These are phyloP conservation scores for Fusarium praegraminearum DNA, from an alignment of 2,329 filamentous ascomycete genomes.

Conservation along the genomic window DNA sequence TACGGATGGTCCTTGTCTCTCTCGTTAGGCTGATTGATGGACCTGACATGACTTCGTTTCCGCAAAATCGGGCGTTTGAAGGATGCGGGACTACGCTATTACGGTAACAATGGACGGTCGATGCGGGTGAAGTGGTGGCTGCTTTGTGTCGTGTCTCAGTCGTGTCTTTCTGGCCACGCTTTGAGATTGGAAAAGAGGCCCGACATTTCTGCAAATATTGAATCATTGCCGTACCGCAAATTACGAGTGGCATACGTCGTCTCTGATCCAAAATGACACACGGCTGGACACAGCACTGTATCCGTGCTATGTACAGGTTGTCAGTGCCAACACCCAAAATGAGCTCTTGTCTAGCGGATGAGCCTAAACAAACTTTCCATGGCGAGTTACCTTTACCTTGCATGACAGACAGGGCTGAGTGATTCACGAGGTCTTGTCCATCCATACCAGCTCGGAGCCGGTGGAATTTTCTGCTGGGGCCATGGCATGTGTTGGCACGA, in stretches of 20 bases:
- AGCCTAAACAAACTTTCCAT: slow-evolving; percentile 32
- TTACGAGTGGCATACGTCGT: background rate
- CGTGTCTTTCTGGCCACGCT: background rate
- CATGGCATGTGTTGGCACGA: slow-evolving; percentile 24
- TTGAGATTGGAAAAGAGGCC: background rate
- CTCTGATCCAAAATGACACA: slow-evolving; percentile 5
- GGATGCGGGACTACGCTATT: slow-evolving; percentile 21
- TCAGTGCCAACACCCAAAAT: slow-evolving; percentile 7
- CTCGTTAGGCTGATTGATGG: slow-evolving; percentile 22
- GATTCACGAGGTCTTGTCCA: slow-evolving; percentile 19
- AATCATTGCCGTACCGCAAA: background rate
- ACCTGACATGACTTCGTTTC: slow-evolving; percentile 28
- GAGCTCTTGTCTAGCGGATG: slow-evolving; percentile 7
- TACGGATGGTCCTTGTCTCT: slow-evolving; percentile 18
- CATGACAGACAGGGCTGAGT: slow-evolving; percentile 31
- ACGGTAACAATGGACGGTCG: slow-evolving; percentile 15
- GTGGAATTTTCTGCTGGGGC: slow-evolving; percentile 31
- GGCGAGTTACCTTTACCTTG: slow-evolving; percentile 11
- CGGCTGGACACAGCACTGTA: background rate
- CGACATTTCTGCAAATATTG: slow-evolving; percentile 3
- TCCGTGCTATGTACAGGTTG: background rate
- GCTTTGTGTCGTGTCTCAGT: slow-evolving; percentile 1
- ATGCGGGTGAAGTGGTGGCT: slow-evolving; percentile 7
- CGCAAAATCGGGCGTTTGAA: slow-evolving; percentile 28
- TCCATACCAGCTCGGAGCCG: slow-evolving; percentile 26